Percentiles rank a stretch among this genome's conserved stretches.
phyloP scores from a whole-genome alignment of 2,329 filamentous ascomycete species.

The Karstenula rhodostoma region DNA sequence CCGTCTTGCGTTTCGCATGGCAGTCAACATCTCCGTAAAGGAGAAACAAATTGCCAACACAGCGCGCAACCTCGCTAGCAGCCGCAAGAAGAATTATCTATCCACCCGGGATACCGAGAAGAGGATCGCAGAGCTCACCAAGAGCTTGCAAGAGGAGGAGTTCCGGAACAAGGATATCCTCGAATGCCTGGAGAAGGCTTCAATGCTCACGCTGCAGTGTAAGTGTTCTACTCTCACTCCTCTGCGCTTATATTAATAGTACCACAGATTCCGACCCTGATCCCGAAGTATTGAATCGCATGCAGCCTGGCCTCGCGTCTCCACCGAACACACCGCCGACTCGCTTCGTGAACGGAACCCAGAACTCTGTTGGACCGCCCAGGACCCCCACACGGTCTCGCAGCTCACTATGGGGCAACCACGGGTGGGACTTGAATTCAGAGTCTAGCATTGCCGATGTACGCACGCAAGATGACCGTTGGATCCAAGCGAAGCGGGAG shows the following conservation, averaged over 20 bases:
- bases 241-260: slow-evolving; percentile 15
- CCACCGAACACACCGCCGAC: slow-evolving; percentile 46
- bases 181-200: slow-evolving; percentile 46
- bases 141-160: slow-evolving; percentile 43
- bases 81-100: slow-evolving; percentile 42
- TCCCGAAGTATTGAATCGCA: slow-evolving; percentile 27
- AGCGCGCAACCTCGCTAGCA: slow-evolving; percentile 41
- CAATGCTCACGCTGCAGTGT: slow-evolving; percentile 49
- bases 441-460: slow-evolving; percentile 32
- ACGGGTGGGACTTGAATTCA: slow-evolving; percentile 31
- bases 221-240: slow-evolving; percentile 14
- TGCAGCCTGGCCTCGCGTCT: slow-evolving; percentile 37
- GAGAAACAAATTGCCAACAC: slow-evolving; percentile 48
- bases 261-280: slow-evolving; percentile 37
- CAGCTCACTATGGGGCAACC: slow-evolving; percentile 35
- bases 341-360: slow-evolving; percentile 23
- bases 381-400: slow-evolving; percentile 34
- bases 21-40: slow-evolving; percentile 50
- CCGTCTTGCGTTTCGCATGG: slow-evolving; percentile 49
- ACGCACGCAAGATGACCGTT: slow-evolving; percentile 43
- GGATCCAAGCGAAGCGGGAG: slow-evolving; percentile 48
- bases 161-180: slow-evolving; percentile 48
- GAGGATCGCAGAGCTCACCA: slow-evolving; percentile 43
- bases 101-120: slow-evolving; percentile 42
- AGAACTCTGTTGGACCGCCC: slow-evolving; percentile 25